Evolutionary conservation across 805 yeast species (phyloP).

Genomic region (Yamadazyma takamatsuzukensis): DNA sequence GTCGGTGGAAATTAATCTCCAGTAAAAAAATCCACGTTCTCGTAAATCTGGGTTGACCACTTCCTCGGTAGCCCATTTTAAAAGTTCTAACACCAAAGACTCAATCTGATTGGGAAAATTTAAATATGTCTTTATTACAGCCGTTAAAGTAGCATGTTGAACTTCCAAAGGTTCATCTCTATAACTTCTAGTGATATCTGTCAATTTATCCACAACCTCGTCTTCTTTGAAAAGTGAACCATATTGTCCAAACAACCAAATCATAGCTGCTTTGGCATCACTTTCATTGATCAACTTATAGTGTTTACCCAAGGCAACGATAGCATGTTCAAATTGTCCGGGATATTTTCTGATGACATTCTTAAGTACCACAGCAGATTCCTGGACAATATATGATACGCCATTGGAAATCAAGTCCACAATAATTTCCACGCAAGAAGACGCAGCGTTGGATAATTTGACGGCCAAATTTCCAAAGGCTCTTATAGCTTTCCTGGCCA

Average conservation of each 20-base stretch:
- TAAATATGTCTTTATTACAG: constrained; percentile 67
- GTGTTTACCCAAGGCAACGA: constrained; percentile 26
- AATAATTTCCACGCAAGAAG: constrained; percentile 60
- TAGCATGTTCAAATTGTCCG: constrained; percentile 38
- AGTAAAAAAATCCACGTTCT: constrained; percentile 80
- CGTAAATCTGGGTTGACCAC: constrained; percentile 80
- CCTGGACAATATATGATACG: constrained; percentile 74
- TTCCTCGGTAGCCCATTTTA: constrained; percentile 71
- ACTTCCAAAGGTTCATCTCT: constrained; percentile 68
- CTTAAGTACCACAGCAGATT: constrained; percentile 69
- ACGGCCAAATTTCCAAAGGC: constrained; percentile 90
- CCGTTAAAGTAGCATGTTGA: constrained; percentile 69
- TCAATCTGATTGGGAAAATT: constrained; percentile 54
- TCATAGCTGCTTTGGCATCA: constrained; percentile 71
- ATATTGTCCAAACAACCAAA: constrained; percentile 83
- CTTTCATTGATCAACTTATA: constrained; percentile 59
- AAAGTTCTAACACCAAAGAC: constrained; percentile 50
- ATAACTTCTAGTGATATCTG: constrained; percentile 43
- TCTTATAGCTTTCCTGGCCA: constrained; percentile 82
- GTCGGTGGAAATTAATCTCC: constrained; percentile 64
- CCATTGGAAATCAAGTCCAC: constrained; percentile 59
- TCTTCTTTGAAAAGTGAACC: constrained; percentile 42
- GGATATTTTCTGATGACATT: constrained; percentile 79
- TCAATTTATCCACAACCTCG: constrained; percentile 19
- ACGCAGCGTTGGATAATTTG: constrained; percentile 60